These are phyloP conservation scores for Phoma herbarum DNA, from an alignment of 2,329 filamentous ascomycete species.

Conservation along the genomic window DNA sequence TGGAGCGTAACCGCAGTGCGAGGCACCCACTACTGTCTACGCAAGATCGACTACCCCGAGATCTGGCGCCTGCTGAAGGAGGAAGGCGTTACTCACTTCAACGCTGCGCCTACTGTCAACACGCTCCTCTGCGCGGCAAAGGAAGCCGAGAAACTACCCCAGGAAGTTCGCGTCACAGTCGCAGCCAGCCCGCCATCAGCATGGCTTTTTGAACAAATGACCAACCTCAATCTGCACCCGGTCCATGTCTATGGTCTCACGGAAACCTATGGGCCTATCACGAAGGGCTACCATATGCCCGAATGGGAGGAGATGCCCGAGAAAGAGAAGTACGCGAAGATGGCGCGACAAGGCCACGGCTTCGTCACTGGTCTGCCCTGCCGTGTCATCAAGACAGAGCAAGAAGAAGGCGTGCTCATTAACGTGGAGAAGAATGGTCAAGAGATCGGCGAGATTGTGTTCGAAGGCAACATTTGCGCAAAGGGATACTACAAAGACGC, in stretches of 20 bases:
- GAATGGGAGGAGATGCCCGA: conserved; percentile 78
- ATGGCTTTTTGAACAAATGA: conserved; percentile 94
- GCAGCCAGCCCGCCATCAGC: conserved; percentile 90
- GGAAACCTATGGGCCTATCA: conserved; percentile 95
- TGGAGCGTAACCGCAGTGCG: conserved; percentile 93
- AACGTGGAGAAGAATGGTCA: conserved; percentile 75
- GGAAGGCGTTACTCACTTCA: conserved; percentile 92
- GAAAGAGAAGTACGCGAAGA: conserved; percentile 83
- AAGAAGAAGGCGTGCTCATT: conserved; percentile 70
- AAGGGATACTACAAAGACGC: conserved; percentile 92
- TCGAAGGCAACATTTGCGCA: conserved; percentile 89
- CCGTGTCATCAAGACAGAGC: conserved; percentile 82
- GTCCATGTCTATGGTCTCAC: conserved; percentile 91
- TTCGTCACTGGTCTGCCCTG: conserved; percentile 84
- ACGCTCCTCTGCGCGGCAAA: conserved; percentile 85
- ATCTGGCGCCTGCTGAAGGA: conserved; percentile 91
- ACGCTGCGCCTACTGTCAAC: conserved; percentile 95
- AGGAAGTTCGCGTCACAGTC: conserved; percentile 85
- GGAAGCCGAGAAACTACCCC: conserved; percentile 74
- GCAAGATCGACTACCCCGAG: conserved; percentile 92
- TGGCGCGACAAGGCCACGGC: conserved; percentile 94
- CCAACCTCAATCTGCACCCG: conserved; percentile 81
- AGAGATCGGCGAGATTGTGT: conserved; percentile 86
- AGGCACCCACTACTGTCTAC: conserved; percentile 92
- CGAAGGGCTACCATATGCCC: conserved; percentile 88